A percentile compares a stretch with the other conserved stretches of the same genome.
Conservation (phyloP, 2,329 filamentous ascomycete species). For the Amylocarpus encephaloides region DNA sequence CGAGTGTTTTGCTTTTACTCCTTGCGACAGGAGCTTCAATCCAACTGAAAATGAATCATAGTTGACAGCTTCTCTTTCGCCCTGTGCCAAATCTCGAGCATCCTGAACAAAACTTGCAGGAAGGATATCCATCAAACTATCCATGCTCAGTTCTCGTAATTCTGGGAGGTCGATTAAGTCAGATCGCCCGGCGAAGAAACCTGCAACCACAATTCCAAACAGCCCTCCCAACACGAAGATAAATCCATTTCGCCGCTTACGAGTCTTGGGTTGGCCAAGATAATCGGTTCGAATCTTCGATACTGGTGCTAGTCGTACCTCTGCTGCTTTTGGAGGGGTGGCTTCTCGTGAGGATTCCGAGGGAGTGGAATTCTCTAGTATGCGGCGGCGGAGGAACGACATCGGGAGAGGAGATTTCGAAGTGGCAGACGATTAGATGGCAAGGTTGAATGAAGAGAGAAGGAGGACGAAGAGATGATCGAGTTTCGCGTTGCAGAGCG, state of each 20-base stretch:
- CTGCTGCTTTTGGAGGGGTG: conserved; percentile 31
- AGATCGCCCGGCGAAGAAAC: conserved; percentile 83
- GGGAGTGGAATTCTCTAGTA: conserved; percentile 12
- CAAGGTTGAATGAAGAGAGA: too few relatives aligned
- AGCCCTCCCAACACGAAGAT: conserved; percentile 84
- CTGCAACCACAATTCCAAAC: conserved; percentile 82
- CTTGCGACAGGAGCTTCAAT: conserved; percentile 72
- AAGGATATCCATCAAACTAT: conserved; percentile 78
- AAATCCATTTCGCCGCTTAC: conserved; percentile 63
- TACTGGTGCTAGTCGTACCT: conserved; percentile 45
- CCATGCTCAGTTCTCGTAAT: conserved; percentile 68
- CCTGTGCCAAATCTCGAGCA: conserved; percentile 77
- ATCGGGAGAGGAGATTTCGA: conserved; percentile 4
- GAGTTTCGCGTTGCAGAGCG: background rate
- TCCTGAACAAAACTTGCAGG: conserved; percentile 82
- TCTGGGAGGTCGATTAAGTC: conserved; percentile 79
- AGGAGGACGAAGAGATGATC: background rate
- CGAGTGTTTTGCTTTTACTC: conserved; percentile 74
- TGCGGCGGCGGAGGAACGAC: conserved; percentile 23
- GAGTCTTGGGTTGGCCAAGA: conserved; percentile 20
- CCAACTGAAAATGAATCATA: conserved; percentile 95
- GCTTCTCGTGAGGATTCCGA: conserved; percentile 11
- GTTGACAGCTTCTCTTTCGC: conserved; percentile 78
- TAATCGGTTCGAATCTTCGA: conserved; percentile 35
- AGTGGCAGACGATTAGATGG: too few relatives aligned